Base-by-base conservation (phyloP, 495 filamentous ascomycete genomes). In the Diplogelasinospora grovesii region DNA sequence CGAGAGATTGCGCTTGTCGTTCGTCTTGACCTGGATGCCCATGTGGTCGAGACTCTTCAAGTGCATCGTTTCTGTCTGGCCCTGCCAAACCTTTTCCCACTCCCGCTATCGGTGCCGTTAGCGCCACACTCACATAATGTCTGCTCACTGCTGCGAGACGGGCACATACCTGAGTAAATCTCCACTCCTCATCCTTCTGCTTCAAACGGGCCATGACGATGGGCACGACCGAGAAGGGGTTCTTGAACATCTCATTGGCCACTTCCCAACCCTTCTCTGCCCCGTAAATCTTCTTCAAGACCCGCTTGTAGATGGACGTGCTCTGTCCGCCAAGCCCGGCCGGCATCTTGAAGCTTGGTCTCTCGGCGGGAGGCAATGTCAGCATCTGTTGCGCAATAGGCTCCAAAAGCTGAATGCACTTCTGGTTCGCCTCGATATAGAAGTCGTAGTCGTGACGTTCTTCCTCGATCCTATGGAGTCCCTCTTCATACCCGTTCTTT, bases 381-480 rank as follows among this genome's bases (percentile, higher is more conserved):
- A 85, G 67, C 62, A 97, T 86, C 49, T 90, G 81, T 52, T 93
- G 85, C 0, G 85, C 87, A 39, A 96, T 86, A 0, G 93, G 93
- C 57, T 96, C 89, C 10, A 99, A 78, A 3, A 97, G 75, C 58
- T 96, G 89, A 47, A 99, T 90, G 20, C 89, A 95, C 39, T 93
- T 85, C 16, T 76, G 74, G 53, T 89, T 94, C 9, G 88, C 86
- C 63, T 97, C 93, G 41, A 99, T 93, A 61, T 94, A 92, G 61
- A 89, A 93, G 56, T 99, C 93, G 58, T 99, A 99, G 57, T 99
- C 93, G 56, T 99, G 93, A 10, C 93, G 79, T 55, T 99, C 93
- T 56, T 99, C 93, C 63, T 99, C 93, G 46, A 97, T 95, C 11
- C 92, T 78, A 51, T 97, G 93, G 25, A 97, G 76, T 23, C 80